phyloP scores from a whole-genome alignment of 139 green algal genomes.

The Pleodorina starrii region DNA sequence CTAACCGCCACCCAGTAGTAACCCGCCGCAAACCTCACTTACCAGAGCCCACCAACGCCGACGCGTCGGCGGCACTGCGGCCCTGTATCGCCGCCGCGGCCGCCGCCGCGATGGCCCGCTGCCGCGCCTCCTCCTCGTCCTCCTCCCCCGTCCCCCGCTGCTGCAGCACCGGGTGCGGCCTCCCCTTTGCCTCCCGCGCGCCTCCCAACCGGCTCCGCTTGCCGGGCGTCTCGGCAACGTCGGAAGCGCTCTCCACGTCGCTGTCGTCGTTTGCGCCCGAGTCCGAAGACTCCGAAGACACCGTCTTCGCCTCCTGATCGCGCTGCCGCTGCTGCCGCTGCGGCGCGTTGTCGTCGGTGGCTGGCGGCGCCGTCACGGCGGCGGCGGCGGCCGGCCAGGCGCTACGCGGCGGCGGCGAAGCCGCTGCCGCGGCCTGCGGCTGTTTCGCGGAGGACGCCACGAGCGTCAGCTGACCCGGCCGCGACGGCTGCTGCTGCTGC shows the following conservation, averaged over 20 bases:
- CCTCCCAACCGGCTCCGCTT: background rate
- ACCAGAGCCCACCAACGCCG: background rate
- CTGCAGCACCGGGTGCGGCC: background rate
- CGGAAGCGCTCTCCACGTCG: constrained; percentile 1
- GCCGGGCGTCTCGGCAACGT: background rate
- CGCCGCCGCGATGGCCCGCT: constrained; percentile 25
- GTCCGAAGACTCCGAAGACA: background rate
- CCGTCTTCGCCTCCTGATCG: background rate
- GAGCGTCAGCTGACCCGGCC: background rate
- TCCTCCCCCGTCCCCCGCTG: background rate
- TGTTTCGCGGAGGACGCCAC: background rate
- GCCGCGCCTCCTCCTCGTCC: constrained; percentile 2
- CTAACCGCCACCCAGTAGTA: no score
- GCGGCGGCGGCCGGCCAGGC: background rate
- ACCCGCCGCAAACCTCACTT: no score
- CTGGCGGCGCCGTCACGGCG: background rate
- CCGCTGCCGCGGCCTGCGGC: background rate
- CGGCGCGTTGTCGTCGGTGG: background rate
- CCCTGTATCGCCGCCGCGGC: constrained; percentile 34
- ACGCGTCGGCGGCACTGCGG: constrained; percentile 10
- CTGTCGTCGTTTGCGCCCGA: background rate
- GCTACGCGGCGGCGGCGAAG: background rate
- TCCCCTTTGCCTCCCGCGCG: background rate
- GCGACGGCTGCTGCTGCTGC: background rate
- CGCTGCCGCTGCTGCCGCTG: background rate